Evolutionary conservation across 768 basidiomycete species (phyloP).

Genomic region (Trametes gibbosa): DNA sequence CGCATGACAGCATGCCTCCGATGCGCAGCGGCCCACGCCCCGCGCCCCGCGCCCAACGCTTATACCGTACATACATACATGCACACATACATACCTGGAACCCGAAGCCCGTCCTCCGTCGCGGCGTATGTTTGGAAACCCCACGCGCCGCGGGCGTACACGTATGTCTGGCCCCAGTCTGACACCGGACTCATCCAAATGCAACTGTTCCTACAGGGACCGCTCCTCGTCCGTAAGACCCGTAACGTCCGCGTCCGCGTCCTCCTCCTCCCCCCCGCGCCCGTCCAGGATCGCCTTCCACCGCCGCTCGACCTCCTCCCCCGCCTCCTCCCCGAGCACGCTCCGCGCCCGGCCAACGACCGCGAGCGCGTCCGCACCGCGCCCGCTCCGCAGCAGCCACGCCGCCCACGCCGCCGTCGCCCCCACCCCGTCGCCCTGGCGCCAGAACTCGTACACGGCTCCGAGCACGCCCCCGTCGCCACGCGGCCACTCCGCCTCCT

Average conservation of each 20-base stretch:
- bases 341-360: conserved; percentile 35
- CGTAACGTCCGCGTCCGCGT: conserved; percentile 1
- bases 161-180: no score
- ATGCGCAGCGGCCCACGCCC: no score
- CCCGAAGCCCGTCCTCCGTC: no score
- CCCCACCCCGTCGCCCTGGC: conserved; percentile 33
- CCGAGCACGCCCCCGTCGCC: conserved; percentile 28
- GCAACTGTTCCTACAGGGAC: no score
- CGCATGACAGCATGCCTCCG: background rate
- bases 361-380: conserved; percentile 40
- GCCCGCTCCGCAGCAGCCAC: conserved; percentile 44
- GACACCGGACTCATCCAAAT: no score
- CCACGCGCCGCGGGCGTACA: no score
- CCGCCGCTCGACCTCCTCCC: conserved; percentile 34
- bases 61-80: background rate
- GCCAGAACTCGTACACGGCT: conserved; percentile 45
- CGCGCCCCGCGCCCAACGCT: background rate
- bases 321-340: conserved; percentile 28
- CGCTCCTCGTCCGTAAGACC: no score
- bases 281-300: conserved; percentile 31
- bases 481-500: conserved; percentile 15
- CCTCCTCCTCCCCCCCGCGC: background rate
- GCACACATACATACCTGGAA: background rate
- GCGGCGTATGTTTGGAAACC: no score
- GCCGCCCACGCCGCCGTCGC: conserved; percentile 45